Percentiles rank a stretch among this genome's conserved stretches.
Conservation (phyloP, 176 grass and related monocot genomes). For the Tillandsia leiboldiana region DNA sequence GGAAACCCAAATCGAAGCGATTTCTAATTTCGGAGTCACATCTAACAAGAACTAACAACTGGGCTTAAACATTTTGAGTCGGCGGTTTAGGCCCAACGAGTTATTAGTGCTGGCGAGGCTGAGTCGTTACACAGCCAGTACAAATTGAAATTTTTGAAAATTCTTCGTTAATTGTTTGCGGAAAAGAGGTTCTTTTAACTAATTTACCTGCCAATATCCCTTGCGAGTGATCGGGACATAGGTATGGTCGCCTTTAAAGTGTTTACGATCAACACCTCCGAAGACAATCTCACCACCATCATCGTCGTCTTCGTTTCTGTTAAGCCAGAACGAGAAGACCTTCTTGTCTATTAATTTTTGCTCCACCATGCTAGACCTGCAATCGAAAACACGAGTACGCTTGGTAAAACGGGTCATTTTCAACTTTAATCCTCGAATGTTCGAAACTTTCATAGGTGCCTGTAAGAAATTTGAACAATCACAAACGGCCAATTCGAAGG, state of each 20-base stretch:
- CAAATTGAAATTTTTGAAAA: too few relatives aligned
- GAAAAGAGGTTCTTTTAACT: neutral
- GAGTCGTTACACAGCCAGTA: too few relatives aligned
- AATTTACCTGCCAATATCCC: slow-evolving; percentile 66
- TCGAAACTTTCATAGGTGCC: too few relatives aligned
- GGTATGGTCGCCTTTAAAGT: slow-evolving; percentile 58
- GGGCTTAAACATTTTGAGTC: too few relatives aligned
- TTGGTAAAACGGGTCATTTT: neutral
- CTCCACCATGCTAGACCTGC: slow-evolving; percentile 67
- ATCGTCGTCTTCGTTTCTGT: slow-evolving; percentile 37
- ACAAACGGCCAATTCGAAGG: neutral
- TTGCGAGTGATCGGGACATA: slow-evolving; percentile 78
- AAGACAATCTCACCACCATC: slow-evolving; percentile 79
- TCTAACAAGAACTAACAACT: too few relatives aligned
- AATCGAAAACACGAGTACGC: neutral
- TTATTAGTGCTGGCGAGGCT: too few relatives aligned
- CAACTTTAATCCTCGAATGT: neutral
- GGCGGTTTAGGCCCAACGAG: too few relatives aligned
- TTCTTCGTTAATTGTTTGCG: neutral
- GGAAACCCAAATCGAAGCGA: too few relatives aligned
- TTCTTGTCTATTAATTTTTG: slow-evolving; percentile 57
- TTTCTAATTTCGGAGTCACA: too few relatives aligned
- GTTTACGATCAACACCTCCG: slow-evolving; percentile 66
- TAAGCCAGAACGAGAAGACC: slow-evolving; percentile 95
- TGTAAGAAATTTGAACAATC: neutral